phyloP scores from a whole-genome alignment of 139 green algal genomes.

The Closterium sp. region DNA sequence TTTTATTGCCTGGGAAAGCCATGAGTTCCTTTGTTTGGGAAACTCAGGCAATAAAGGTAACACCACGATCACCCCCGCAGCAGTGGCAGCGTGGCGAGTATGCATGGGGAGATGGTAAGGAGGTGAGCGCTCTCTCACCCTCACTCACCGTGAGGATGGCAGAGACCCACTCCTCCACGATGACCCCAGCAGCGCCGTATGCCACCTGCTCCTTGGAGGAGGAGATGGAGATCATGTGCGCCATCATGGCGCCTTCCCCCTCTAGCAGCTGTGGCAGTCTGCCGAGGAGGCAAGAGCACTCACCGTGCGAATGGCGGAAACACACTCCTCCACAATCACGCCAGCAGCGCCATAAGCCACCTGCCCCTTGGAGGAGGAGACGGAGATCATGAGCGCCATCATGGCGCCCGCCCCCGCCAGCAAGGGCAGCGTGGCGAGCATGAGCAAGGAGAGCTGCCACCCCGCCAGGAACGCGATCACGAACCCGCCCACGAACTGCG shows the following conservation, averaged over 20 bases:
- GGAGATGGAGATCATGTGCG: background rate
- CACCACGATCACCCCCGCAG: too few relatives aligned
- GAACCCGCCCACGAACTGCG: slow-evolving; percentile 53
- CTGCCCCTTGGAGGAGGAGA: slow-evolving; percentile 16
- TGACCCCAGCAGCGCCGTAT: slow-evolving; percentile 25
- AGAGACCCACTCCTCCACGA: slow-evolving; percentile 39
- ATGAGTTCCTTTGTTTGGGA: too few relatives aligned
- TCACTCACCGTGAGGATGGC: slow-evolving; percentile 45
- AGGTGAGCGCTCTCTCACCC: too few relatives aligned
- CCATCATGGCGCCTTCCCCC: slow-evolving; percentile 25
- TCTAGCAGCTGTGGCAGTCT: too few relatives aligned
- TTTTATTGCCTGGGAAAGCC: too few relatives aligned
- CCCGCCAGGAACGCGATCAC: slow-evolving; percentile 61
- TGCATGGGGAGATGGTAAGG: too few relatives aligned
- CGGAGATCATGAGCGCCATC: slow-evolving; percentile 21
- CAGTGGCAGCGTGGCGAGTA: too few relatives aligned
- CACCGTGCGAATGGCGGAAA: slow-evolving; percentile 42
- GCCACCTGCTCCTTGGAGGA: slow-evolving; percentile 27
- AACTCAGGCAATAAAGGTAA: too few relatives aligned
- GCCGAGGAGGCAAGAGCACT: slow-evolving; percentile 34
- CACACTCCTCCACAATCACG: slow-evolving; percentile 28
- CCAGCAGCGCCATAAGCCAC: slow-evolving; percentile 38
- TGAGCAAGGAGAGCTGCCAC: slow-evolving; percentile 78
- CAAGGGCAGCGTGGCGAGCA: slow-evolving; percentile 69
- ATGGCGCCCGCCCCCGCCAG: slow-evolving; percentile 21